A percentile compares a stretch with the other conserved stretches of the same genome.
Conservation (phyloP, 148 eudicot genomes). For the Euryodendron excelsum region DNA sequence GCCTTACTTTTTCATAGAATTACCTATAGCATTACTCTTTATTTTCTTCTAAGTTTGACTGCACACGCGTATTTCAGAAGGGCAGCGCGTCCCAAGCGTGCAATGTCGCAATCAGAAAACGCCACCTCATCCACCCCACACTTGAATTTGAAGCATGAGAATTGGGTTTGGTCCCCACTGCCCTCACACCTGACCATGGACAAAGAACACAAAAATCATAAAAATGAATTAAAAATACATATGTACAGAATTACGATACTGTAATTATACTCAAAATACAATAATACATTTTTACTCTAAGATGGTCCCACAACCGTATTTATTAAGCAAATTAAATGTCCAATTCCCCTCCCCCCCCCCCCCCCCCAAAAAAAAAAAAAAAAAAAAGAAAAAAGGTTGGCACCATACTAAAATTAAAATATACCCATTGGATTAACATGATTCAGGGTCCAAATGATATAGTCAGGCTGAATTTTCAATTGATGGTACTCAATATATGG, state of each 20-base stretch:
- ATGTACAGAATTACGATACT: not conserved
- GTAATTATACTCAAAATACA: conserved; percentile 16
- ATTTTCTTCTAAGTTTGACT: not conserved
- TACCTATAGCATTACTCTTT: too few species aligned
- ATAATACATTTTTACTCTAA: not conserved
- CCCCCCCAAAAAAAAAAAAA: too few species aligned
- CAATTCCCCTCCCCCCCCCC: too few species aligned
- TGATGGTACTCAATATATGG: too few species aligned
- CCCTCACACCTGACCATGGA: not conserved
- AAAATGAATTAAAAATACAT: not conserved
- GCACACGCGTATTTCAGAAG: not conserved
- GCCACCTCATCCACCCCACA: conserved; percentile 6
- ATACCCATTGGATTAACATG: not conserved
- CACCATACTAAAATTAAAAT: not conserved
- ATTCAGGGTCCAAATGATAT: too few species aligned
- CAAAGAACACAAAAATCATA: not conserved
- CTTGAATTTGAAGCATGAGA: conserved; percentile 4
- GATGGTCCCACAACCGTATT: conserved; percentile 3
- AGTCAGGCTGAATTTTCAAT: too few species aligned
- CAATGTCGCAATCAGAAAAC: conserved; percentile 4
- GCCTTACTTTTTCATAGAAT: too few species aligned
- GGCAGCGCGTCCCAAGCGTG: not conserved
- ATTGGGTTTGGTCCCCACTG: not conserved
- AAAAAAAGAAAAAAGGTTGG: not conserved
- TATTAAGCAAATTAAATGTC: not conserved